phyloP scores from a whole-genome alignment of 495 filamentous ascomycete genomes.

The Lepidopterella palustris region DNA sequence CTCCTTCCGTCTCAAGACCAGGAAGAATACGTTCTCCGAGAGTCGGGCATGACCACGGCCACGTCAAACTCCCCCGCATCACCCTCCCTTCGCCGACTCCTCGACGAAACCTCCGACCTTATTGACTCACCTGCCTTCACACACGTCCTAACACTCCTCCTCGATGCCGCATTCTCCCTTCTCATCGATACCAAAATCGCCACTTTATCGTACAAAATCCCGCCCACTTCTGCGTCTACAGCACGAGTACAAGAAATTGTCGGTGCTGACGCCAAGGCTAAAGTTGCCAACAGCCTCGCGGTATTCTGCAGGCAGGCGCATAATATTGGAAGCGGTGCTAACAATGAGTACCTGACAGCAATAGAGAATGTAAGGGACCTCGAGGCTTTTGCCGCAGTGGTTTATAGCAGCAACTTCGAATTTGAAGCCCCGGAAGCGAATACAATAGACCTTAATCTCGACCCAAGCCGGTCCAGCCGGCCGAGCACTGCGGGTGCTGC shows the following conservation, averaged over 20 bases:
- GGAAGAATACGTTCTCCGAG: conserved; percentile 73
- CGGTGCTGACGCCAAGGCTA: conserved; percentile 50
- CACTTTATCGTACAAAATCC: conserved; percentile 65
- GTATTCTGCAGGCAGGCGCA: conserved; percentile 84
- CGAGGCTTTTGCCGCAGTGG: conserved; percentile 89
- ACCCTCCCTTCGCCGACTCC: conserved; percentile 68
- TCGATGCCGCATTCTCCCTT: conserved; percentile 78
- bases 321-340: conserved; percentile 73
- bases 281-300: conserved; percentile 82
- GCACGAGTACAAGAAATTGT: conserved; percentile 40
- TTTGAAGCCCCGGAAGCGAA: conserved; percentile 47
- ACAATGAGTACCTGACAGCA: conserved; percentile 79
- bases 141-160: conserved; percentile 72
- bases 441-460: conserved; percentile 29
- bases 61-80: conserved; percentile 43
- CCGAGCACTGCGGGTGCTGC: conserved; percentile 23
- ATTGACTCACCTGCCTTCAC: conserved; percentile 89
- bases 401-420: conserved; percentile 90
- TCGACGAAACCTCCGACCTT: conserved; percentile 92
- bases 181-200: conserved; percentile 74
- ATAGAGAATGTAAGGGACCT: conserved; percentile 73
- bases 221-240: conserved; percentile 38
- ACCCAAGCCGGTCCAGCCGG: conserved; percentile 4
- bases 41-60: conserved; percentile 68
- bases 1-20: conserved; percentile 71